Evolutionary conservation across 306 rosid genomes (phyloP), one percentile per base, ranked within the genome.

Genomic region (Vicia faba): DNA sequence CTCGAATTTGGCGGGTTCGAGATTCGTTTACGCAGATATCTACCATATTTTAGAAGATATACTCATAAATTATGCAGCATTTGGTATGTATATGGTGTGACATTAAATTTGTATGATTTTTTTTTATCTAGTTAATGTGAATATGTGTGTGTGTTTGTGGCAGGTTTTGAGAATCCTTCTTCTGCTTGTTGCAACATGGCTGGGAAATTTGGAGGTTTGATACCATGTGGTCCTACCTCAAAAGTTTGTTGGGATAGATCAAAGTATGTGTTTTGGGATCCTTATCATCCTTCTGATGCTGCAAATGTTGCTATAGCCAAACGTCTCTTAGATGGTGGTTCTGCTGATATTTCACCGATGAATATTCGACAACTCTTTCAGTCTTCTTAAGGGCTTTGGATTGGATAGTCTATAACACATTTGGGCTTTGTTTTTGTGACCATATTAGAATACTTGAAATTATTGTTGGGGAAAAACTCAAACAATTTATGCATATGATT

Each of bases 241-340:
- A 81, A 12, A 68, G 81, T 84, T n/a, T 88, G 92, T 20, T 51
- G 6, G 51, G 87, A 88, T 15, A 41, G 89, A 73, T 79, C 90
- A 2, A 82, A 84, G 70, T 82, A 76, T 28, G 84, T 86, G 71
- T 91, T 86, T 33, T 88, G 80, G 95, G 97, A 88, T 16, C 77
- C 95, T 18, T 86, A 54, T 26, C 95, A 91, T 78, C 92, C 92
- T 7, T 45, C 89, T 53, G 87, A 83, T 18, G 92, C 97, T 68
- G 73, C 86, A 3, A 87, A 91, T 61, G 58, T 74, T 16, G 67
- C 82, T 66, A 44, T 84, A 14, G 87, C 95, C 11, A 71, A 72
- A 69, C 70, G 80, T 3, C 80, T 88, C 4, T 14, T 88, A 60
- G 79, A 84, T 11, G 91, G 92, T 3, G 77, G 69, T 36, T 26